Conservation (phyloP, 768 basidiomycete genomes). For the Hydnomerulius pinastri region DNA sequence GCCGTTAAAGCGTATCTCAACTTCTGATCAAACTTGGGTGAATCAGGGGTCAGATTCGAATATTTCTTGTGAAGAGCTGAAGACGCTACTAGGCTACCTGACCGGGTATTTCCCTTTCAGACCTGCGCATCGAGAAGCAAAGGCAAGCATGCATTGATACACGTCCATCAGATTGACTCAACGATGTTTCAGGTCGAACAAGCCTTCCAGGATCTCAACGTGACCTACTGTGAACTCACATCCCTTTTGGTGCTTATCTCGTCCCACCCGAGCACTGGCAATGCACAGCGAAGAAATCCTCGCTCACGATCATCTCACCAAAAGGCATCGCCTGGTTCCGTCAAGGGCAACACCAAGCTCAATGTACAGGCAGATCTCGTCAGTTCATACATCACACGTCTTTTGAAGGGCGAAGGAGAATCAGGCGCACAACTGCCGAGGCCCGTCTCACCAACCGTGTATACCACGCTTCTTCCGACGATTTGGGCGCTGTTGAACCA, state of each 20-base stretch:
- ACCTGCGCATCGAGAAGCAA: slow-evolving; percentile 54
- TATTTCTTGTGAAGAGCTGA: slow-evolving; percentile 49
- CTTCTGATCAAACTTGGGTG: slow-evolving; percentile 11
- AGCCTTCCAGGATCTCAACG: slow-evolving; percentile 67
- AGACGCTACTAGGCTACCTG: slow-evolving; percentile 69
- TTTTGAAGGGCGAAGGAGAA: slow-evolving; percentile 54
- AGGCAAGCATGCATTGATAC: slow-evolving; percentile 36
- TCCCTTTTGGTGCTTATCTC: slow-evolving; percentile 57
- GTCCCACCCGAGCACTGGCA: slow-evolving; percentile 12
- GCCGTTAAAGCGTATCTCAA: not conserved
- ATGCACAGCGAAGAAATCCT: slow-evolving; percentile 5
- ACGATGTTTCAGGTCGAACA: slow-evolving; percentile 55
- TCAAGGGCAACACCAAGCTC: slow-evolving; percentile 21
- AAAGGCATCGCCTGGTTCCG: slow-evolving; percentile 19
- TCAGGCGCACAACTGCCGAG: slow-evolving; percentile 46
- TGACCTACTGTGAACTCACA: slow-evolving; percentile 76
- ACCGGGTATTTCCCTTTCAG: slow-evolving; percentile 83
- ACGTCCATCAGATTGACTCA: slow-evolving; percentile 4
- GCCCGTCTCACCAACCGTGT: slow-evolving; percentile 56
- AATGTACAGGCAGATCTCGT: slow-evolving; percentile 51
- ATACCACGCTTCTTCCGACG: slow-evolving; percentile 70
- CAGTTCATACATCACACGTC: slow-evolving; percentile 58
- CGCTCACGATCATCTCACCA: slow-evolving; percentile 7
- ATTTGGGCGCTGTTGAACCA: slow-evolving; percentile 74
- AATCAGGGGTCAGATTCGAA: slow-evolving; percentile 25